Evolutionary conservation across 2,329 filamentous ascomycete genomes (phyloP).

Genomic region (Periglandula ipomoeae): DNA sequence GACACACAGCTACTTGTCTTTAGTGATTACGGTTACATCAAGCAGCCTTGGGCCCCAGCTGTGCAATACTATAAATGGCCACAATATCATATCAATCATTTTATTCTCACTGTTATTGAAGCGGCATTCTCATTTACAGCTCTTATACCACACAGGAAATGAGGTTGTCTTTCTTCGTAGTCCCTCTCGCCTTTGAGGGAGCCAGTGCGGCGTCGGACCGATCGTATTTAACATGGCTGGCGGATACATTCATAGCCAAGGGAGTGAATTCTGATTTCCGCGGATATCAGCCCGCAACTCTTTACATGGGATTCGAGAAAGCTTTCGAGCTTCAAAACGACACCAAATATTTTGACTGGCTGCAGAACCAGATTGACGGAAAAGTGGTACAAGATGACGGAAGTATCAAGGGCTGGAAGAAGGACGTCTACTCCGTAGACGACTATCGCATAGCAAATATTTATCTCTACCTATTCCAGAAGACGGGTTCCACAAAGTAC

Average conservation of each 20-base stretch:
- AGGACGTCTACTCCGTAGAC: constrained; percentile 39
- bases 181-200: neutral
- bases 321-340: constrained; percentile 34
- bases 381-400: constrained; percentile 34
- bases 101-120: no score
- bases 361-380: constrained; percentile 34
- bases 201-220: neutral
- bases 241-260: constrained; percentile 36
- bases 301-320: constrained; percentile 39
- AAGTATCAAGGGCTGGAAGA: constrained; percentile 35
- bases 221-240: constrained; percentile 28
- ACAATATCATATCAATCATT: no score
- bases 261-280: constrained; percentile 26
- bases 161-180: neutral
- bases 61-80: no score
- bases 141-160: no score
- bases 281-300: constrained; percentile 34
- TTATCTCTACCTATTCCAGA: constrained; percentile 38
- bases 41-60: no score
- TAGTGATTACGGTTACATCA: no score
- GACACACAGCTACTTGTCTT: no score
- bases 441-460: constrained; percentile 45
- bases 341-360: constrained; percentile 32
- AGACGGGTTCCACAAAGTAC: constrained; percentile 37
- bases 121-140: no score